Evolutionary conservation across 306 rosid species (phyloP).

Genomic region (Spatholobus suberectus): DNA sequence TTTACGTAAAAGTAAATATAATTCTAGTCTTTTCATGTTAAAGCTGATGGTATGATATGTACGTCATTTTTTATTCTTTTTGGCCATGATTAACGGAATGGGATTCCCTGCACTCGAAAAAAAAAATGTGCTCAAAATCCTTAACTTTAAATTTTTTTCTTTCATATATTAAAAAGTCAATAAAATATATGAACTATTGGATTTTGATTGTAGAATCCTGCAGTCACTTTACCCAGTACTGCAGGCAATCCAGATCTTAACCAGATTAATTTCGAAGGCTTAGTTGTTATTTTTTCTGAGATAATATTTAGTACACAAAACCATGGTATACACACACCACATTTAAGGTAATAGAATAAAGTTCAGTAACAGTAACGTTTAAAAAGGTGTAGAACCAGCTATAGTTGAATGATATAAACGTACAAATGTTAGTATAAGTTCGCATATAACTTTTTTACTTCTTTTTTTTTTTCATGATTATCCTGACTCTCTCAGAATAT

Average conservation of each 20-base stretch:
- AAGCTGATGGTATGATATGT: not conserved
- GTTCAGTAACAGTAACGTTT: not conserved
- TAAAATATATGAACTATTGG: not conserved
- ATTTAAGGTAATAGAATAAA: not conserved
- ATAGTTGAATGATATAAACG: not conserved
- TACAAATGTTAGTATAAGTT: not conserved
- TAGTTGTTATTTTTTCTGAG: not conserved
- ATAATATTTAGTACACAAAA: not conserved
- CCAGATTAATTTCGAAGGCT: not conserved
- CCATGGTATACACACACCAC: not conserved
- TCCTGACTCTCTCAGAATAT: not conserved
- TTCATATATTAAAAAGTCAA: not conserved
- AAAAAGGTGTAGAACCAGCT: not conserved
- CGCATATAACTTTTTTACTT: not conserved
- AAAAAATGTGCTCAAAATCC: not conserved
- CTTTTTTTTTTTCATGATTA: not conserved
- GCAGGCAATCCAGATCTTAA: not conserved
- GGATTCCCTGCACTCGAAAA: not conserved
- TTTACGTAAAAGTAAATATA: constrained; percentile 10
- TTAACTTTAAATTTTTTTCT: not conserved
- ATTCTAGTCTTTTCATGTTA: constrained; percentile 16
- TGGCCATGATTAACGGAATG: not conserved
- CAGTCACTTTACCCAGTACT: not conserved
- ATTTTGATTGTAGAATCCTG: not conserved
- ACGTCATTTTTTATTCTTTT: not conserved